Percentiles rank a stretch among this genome's conserved stretches.
Conservation (phyloP, 108 stramenopile species). For the Pseudonitzschia delicatissima region DNA sequence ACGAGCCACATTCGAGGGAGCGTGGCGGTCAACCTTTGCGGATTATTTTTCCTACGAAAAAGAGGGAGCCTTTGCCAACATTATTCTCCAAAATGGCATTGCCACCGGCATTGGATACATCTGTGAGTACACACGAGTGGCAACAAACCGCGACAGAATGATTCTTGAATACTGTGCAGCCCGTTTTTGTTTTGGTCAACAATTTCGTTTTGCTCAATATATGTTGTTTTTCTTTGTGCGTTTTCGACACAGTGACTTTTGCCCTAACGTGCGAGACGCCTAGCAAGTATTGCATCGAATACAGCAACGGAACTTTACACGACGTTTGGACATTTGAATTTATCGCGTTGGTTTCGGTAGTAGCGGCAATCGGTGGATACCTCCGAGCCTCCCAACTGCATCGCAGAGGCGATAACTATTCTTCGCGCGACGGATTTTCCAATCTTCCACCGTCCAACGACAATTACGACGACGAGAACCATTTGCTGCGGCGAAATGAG, state of each 20-base stretch:
- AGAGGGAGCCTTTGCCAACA: slow-evolving; percentile 82
- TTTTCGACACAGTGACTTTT: slow-evolving; percentile 31
- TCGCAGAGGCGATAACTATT: no score
- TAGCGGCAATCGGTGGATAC: slow-evolving; percentile 63
- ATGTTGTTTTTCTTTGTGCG: neutral
- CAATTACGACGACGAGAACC: no score
- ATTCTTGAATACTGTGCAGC: neutral
- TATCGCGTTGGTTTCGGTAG: slow-evolving; percentile 43
- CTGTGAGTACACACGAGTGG: slow-evolving; percentile 19
- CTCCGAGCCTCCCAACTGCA: slow-evolving; percentile 41
- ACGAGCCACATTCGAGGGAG: slow-evolving; percentile 80
- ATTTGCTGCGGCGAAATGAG: no score
- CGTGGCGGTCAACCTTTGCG: slow-evolving; percentile 75
- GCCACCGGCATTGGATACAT: slow-evolving; percentile 67
- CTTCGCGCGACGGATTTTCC: no score
- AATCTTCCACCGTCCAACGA: no score
- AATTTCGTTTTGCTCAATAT: neutral
- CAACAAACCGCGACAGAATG: no score
- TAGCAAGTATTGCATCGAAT: slow-evolving; percentile 56
- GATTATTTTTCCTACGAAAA: slow-evolving; percentile 72
- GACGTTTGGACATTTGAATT: slow-evolving; percentile 63
- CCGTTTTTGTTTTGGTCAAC: neutral
- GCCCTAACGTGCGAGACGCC: slow-evolving; percentile 25
- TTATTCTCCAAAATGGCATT: slow-evolving; percentile 81
- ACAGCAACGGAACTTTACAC: slow-evolving; percentile 55